Evolutionary conservation across 176 grass and related monocot species (phyloP).

Genomic region (Oryza nivara): DNA sequence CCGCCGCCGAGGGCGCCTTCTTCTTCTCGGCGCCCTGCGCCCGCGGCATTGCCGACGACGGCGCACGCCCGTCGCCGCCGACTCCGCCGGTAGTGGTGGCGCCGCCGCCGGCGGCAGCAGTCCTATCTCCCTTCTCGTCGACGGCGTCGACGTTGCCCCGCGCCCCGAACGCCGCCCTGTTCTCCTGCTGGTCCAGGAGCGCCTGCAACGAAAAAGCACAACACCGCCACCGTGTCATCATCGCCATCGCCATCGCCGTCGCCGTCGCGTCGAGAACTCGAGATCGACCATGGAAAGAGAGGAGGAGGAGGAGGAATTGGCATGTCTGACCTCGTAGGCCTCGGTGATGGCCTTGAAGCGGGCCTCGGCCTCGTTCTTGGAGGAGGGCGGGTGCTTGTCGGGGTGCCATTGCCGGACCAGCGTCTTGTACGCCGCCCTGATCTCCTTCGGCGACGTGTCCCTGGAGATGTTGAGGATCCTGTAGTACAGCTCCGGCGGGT

Average conservation of each 20-base stretch:
- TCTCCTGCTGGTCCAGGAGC: constrained; percentile 71
- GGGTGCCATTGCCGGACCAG: constrained; percentile 87
- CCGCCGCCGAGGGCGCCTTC: background rate
- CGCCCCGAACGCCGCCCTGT: constrained; percentile 43
- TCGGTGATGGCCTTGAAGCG: constrained; percentile 84
- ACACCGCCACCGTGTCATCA: background rate
- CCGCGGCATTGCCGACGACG: background rate
- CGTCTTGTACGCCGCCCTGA: constrained; percentile 65
- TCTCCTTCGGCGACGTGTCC: constrained; percentile 62
- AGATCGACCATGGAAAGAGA: background rate
- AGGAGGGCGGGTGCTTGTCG: constrained; percentile 83
- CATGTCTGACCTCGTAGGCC: constrained; percentile 68
- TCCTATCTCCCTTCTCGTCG: background rate
- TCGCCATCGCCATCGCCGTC: background rate
- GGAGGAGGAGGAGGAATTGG: background rate
- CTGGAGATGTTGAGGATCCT: constrained; percentile 63
- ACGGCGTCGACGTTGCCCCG: constrained; percentile 1
- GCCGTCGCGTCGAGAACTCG: background rate
- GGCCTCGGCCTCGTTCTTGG: constrained; percentile 68
- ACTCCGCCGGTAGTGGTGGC: background rate
- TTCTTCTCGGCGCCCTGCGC: background rate
- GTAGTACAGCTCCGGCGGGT: constrained; percentile 68
- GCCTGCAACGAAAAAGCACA: constrained; percentile 37
- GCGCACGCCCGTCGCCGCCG: background rate
- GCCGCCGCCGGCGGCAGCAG: background rate